Percentiles rank a stretch among this genome's conserved stretches.
Evolutionary conservation across 345 rosid species (phyloP).

Genomic region (Angophora floribunda): DNA sequence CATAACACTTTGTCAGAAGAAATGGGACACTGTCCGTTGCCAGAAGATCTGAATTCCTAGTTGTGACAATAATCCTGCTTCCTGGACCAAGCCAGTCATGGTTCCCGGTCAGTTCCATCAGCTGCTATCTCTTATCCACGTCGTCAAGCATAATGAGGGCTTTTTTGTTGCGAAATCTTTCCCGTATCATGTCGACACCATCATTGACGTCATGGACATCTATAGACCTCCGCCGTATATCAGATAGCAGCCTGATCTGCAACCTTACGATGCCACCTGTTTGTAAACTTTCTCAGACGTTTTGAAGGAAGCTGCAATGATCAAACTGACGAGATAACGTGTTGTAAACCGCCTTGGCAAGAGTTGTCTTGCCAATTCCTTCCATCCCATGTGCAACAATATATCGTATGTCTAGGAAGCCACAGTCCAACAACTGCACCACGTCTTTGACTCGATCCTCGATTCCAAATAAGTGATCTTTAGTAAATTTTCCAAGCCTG

Average conservation of each 20-base stretch:
- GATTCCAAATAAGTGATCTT: neutral
- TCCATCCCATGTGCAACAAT: neutral
- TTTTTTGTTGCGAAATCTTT: neutral
- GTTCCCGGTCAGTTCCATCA: neutral
- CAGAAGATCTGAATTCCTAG: neutral
- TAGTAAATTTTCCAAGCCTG: neutral
- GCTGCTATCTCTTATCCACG: neutral
- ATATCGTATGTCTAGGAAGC: neutral
- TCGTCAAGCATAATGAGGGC: neutral
- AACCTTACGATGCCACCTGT: neutral
- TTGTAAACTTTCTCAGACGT: neutral
- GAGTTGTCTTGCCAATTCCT: neutral
- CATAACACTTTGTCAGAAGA: neutral
- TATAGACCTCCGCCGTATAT: neutral
- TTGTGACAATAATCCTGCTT: constrained; percentile 1
- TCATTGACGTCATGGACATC: neutral
- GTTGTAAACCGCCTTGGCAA: neutral
- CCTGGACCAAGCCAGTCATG: neutral
- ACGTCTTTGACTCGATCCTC: neutral
- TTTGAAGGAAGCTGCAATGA: neutral
- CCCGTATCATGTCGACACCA: neutral
- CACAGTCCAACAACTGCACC: neutral
- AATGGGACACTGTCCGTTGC: neutral
- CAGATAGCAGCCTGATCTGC: neutral
- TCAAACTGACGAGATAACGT: neutral